These are phyloP conservation scores for Paecilomyces variotii DNA, from an alignment of 2,329 filamentous ascomycete species.

Conservation along the genomic window DNA sequence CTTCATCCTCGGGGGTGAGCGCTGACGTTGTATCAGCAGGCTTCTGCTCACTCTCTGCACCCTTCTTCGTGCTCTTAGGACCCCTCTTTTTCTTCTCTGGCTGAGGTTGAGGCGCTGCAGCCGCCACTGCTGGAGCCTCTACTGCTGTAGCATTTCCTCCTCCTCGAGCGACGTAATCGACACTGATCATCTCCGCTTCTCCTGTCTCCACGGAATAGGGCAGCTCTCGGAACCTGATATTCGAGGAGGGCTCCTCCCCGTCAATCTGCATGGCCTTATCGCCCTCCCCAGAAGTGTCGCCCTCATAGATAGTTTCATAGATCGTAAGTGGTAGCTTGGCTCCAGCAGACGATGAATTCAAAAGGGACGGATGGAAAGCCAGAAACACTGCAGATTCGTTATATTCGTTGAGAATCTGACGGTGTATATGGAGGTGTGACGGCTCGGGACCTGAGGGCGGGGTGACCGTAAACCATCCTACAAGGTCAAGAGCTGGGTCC, in stretches of 20 bases:
- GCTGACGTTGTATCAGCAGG: constrained; percentile 22
- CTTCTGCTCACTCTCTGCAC: constrained; percentile 23
- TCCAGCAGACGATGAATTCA: constrained; percentile 47
- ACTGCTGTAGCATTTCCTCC: constrained; percentile 70
- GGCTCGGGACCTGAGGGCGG: constrained; percentile 62
- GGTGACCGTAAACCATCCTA: constrained; percentile 85
- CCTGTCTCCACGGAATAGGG: constrained; percentile 86
- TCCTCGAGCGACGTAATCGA: constrained; percentile 83
- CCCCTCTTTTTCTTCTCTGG: constrained; percentile 17
- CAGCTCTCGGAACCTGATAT: constrained; percentile 71
- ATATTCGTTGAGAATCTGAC: constrained; percentile 62
- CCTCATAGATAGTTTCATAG: constrained; percentile 77
- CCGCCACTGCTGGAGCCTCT: constrained; percentile 16
- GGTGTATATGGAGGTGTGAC: constrained; percentile 64
- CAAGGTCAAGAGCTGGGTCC: constrained; percentile 69
- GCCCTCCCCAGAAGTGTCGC: constrained; percentile 51
- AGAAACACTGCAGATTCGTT: constrained; percentile 86
- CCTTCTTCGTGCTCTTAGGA: constrained; percentile 23
- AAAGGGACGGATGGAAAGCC: constrained; percentile 66
- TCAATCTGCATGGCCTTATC: constrained; percentile 65
- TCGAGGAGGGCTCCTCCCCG: constrained; percentile 50
- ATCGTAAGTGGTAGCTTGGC: constrained; percentile 83
- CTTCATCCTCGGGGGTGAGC: constrained; percentile 56
- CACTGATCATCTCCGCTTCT: constrained; percentile 95
- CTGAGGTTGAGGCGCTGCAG: constrained; percentile 5